Base-by-base conservation (phyloP, 495 filamentous ascomycete genomes). In the Aspergillus asperescens region DNA sequence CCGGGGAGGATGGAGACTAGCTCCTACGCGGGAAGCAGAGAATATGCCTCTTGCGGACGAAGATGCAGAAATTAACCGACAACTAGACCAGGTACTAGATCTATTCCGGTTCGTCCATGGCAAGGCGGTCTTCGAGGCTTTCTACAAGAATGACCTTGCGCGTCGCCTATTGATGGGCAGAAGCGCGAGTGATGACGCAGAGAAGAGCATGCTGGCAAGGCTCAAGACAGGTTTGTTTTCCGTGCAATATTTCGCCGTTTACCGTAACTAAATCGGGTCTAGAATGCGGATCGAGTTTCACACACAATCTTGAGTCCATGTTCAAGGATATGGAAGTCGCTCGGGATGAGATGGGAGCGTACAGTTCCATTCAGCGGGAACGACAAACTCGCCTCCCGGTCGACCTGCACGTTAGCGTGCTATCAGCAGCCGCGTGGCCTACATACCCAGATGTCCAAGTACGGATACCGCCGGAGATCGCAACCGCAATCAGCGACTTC, bases 131-230 rank as follows among this genome's bases (percentile, higher is more conserved):
- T 99, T 99, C 59, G 93, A 97, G 60, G 93, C 90, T 4, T 97
- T 99, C 61, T 99, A 99, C 77, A 97, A 97, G 76, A 93, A 89
- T 52, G 92, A 96, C 62, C 82, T 99, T 41, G 91, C 94, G 1
- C 80, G 89, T 7, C 81, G 93, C 23, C 73, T 99, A 19, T 74
- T 99, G 34, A 87, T 97, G 85, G 85, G 83, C 25, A 81, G 91
- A 54, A 95, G 89, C 63, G 93, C 93, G 9, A 95, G 88, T 61
- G 85, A 88, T 16, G 94, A 97, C 71, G 92, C 93, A 0, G 93
- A 99, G 70, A 81, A 89, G 54, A 94, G 85, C 71, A 99, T 97
- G 94, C 77, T 97, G 23, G 68, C 86, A 22, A 85, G 91, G 56
- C 73, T 99, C 48, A 95, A 91, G 73, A 89, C 82, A 48, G 82